These are phyloP conservation scores for Lactarius quietus DNA, from an alignment of 768 basidiomycete genomes.

Conservation along the genomic window DNA sequence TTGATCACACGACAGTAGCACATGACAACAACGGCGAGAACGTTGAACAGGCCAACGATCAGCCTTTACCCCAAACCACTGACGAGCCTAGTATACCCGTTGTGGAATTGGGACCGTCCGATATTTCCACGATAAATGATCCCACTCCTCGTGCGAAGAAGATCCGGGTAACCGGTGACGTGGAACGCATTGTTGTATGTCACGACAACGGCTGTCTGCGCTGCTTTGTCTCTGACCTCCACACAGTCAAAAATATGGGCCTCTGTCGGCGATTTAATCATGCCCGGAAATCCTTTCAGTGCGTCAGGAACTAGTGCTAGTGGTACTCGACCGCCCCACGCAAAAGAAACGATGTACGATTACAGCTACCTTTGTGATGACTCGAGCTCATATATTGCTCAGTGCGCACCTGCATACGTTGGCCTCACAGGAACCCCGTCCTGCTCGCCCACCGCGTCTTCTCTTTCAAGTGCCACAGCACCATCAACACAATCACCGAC, in stretches of 20 bases:
- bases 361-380: neutral
- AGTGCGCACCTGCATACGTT: constrained; percentile 60
- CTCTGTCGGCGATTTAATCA: constrained; percentile 60
- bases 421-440: constrained; percentile 47
- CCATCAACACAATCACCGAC: constrained; percentile 41
- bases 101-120: neutral
- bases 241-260: constrained; percentile 65
- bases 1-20: constrained; percentile 12
- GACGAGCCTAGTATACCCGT: constrained; percentile 10
- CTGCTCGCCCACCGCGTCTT: constrained; percentile 57
- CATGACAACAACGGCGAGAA: constrained; percentile 2
- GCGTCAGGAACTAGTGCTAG: constrained; percentile 30
- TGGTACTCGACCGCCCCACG: constrained; percentile 43
- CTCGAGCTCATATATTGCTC: constrained; percentile 9
- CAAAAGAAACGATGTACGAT: constrained; percentile 61
- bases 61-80: neutral
- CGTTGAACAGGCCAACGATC: neutral
- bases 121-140: constrained; percentile 23
- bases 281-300: constrained; percentile 48
- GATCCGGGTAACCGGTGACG: constrained; percentile 54
- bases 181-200: constrained; percentile 63
- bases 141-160: constrained; percentile 32
- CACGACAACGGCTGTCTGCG: neutral
- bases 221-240: neutral
- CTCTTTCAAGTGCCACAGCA: constrained; percentile 44